Evolutionary conservation across 208 protist genomes (phyloP).

Genomic region (Wallacemonas rigidus): DNA sequence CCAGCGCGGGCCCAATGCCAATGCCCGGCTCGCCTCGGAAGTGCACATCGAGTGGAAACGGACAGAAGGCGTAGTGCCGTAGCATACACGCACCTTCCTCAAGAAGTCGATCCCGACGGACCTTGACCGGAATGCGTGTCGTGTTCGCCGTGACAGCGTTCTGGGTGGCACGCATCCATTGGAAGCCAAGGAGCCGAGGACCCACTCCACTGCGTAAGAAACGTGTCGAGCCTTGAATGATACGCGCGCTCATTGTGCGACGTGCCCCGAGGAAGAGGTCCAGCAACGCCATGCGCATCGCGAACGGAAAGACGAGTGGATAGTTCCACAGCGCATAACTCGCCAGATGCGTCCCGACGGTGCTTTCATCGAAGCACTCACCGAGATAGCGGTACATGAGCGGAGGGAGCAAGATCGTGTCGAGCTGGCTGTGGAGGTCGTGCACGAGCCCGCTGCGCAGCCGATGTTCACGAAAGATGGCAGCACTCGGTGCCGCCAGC

Average conservation of each 20-base stretch:
- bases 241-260: conserved; percentile 31
- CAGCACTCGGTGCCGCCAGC: not conserved
- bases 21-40: conserved; percentile 82
- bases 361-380: conserved; percentile 12
- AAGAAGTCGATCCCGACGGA: conserved; percentile 47
- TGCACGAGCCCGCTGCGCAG: conserved; percentile 75
- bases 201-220: conserved; percentile 9
- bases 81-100: conserved; percentile 38
- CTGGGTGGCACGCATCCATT: conserved; percentile 37
- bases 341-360: conserved; percentile 33
- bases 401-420: conserved; percentile 62
- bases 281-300: conserved; percentile 62
- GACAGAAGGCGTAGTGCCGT: conserved; percentile 45
- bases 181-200: conserved; percentile 43
- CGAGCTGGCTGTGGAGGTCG: conserved; percentile 60
- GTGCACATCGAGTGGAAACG: conserved; percentile 63
- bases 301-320: conserved; percentile 62
- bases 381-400: conserved; percentile 27
- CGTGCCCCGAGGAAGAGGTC: conserved; percentile 55
- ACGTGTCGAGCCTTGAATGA: conserved; percentile 7
- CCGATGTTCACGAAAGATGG: conserved; percentile 37
- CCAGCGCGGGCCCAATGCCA: conserved; percentile 75
- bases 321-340: conserved; percentile 74
- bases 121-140: conserved; percentile 37
- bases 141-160: conserved; percentile 24